Conservation (phyloP, 768 basidiomycete species). For the Chalciporus sphaerocephalus region DNA sequence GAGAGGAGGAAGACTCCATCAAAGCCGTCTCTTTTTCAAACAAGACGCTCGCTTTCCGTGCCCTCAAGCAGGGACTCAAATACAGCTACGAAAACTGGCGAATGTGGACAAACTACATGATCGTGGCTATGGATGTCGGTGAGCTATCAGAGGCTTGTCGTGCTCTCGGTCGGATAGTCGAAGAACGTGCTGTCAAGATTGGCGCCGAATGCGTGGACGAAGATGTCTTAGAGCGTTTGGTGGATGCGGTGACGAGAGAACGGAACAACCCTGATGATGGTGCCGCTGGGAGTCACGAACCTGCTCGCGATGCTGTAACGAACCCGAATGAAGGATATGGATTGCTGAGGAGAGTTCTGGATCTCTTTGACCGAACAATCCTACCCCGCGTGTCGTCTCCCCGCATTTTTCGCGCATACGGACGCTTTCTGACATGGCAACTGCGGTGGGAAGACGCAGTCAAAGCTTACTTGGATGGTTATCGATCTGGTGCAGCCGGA, state of each 20-base stretch:
- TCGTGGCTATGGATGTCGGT: slow-evolving; percentile 89
- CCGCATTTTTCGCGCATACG: slow-evolving; percentile 80
- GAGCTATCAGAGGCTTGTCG: slow-evolving; percentile 85
- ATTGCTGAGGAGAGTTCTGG: slow-evolving; percentile 59
- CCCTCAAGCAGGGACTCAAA: slow-evolving; percentile 85
- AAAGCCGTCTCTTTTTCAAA: slow-evolving; percentile 57
- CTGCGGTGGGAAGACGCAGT: slow-evolving; percentile 70
- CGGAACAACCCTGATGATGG: slow-evolving; percentile 35
- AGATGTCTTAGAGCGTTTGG: slow-evolving; percentile 85
- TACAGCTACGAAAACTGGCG: slow-evolving; percentile 89
- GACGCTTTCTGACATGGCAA: slow-evolving; percentile 73
- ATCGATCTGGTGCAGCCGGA: slow-evolving; percentile 62
- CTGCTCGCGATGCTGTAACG: slow-evolving; percentile 18
- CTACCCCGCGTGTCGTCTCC: slow-evolving; percentile 77
- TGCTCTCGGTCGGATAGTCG: slow-evolving; percentile 77
- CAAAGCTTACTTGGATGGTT: slow-evolving; percentile 81
- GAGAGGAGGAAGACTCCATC: slow-evolving; percentile 6
- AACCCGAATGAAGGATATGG: slow-evolving; percentile 66
- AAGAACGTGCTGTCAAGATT: slow-evolving; percentile 40
- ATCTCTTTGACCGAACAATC: slow-evolving; percentile 73
- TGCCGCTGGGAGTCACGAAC: slow-evolving; percentile 10
- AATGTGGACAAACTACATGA: slow-evolving; percentile 98
- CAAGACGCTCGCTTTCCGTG: slow-evolving; percentile 87
- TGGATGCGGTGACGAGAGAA: slow-evolving; percentile 74
- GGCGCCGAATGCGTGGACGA: slow-evolving; percentile 68